A percentile compares a stretch with the other conserved stretches of the same genome.
Conservation (phyloP, 2,329 filamentous ascomycete species). For the Phoma sp. region DNA sequence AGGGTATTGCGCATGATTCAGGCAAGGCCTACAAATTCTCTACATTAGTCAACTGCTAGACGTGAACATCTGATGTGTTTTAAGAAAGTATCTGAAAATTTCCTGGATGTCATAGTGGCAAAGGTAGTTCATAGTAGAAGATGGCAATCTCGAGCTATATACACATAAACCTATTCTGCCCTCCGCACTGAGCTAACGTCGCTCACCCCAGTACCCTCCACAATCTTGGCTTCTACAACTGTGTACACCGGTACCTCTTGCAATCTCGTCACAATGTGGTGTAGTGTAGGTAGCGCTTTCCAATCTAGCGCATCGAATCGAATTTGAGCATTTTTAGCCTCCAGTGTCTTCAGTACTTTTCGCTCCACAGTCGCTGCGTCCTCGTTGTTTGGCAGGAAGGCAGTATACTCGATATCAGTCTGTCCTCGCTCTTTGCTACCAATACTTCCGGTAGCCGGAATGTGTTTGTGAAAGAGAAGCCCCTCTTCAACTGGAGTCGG, state of each 20-base stretch:
- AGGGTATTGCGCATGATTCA: too few relatives aligned
- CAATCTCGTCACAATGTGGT: conserved; percentile 63
- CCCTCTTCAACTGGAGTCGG: conserved; percentile 51
- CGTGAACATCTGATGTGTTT: too few relatives aligned
- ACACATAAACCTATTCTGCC: conserved; percentile 2
- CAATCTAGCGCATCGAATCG: conserved; percentile 60
- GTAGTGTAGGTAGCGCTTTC: conserved; percentile 66
- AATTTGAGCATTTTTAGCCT: conserved; percentile 54
- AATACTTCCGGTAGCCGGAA: conserved; percentile 59
- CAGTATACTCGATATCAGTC: conserved; percentile 63
- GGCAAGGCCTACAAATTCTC: too few relatives aligned
- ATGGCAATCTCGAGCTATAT: neutral
- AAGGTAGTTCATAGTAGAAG: neutral
- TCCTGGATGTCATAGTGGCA: neutral
- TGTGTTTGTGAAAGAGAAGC: conserved; percentile 64
- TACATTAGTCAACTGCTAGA: too few relatives aligned
- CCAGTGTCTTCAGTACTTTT: conserved; percentile 45
- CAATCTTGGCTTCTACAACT: conserved; percentile 63
- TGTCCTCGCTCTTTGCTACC: conserved; percentile 53
- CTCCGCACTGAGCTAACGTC: conserved; percentile 52
- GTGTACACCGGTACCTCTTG: conserved; percentile 65
- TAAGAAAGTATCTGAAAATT: too few relatives aligned
- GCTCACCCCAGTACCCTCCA: conserved; percentile 62
- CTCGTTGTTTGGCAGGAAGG: conserved; percentile 49
- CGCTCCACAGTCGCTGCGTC: conserved; percentile 43